Percentiles rank a stretch among this genome's conserved stretches.
These are phyloP conservation scores for Smallanthus sonchifolius DNA, from an alignment of 129 eudicot species.

Conservation along the genomic window DNA sequence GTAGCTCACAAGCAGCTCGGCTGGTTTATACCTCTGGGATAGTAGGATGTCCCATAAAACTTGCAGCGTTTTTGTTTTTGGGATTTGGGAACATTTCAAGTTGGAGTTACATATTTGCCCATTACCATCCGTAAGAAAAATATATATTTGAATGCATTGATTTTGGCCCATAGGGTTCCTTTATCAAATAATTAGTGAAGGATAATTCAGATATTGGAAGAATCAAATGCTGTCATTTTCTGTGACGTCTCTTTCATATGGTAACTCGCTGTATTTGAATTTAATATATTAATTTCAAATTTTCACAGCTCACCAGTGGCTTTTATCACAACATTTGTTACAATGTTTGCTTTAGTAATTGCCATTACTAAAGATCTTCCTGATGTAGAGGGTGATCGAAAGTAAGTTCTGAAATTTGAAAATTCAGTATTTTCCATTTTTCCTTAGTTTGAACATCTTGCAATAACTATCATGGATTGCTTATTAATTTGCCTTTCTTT, in stretches of 20 bases:
- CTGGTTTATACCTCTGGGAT: background rate
- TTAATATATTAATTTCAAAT: background rate
- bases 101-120: background rate
- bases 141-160: background rate
- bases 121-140: background rate
- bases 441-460: background rate
- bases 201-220: background rate
- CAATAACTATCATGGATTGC: background rate
- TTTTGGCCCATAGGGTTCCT: background rate
- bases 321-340: conserved; percentile 93
- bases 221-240: conserved; percentile 12
- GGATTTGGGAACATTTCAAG: background rate
- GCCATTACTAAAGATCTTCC: conserved; percentile 99
- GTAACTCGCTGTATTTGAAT: background rate
- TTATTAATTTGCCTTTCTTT: conserved; percentile 1
- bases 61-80: background rate
- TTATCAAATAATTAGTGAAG: background rate
- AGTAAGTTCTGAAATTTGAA: conserved; percentile 55
- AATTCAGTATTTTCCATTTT: background rate
- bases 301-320: conserved; percentile 86
- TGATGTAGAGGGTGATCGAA: conserved; percentile 95
- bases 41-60: background rate
- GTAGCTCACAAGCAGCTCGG: background rate
- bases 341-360: conserved; percentile 93
- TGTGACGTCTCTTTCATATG: background rate